These are phyloP conservation scores for Syzygium jambos DNA, from an alignment of 345 rosid species.

Conservation along the genomic window DNA sequence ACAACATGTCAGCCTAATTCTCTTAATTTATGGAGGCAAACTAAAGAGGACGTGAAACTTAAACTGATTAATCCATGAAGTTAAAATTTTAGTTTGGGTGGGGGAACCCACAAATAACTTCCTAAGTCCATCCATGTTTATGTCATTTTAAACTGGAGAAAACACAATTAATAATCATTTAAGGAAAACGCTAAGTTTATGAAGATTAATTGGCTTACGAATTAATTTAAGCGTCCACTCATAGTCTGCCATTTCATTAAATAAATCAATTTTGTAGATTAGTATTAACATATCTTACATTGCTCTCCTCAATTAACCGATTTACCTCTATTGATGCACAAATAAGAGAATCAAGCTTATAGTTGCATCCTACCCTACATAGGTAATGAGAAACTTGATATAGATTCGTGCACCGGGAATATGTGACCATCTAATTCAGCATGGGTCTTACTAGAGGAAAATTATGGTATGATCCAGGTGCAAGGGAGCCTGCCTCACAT, in stretches of 20 bases:
- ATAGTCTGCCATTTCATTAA: neutral
- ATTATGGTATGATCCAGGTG: neutral
- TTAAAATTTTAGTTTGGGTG: neutral
- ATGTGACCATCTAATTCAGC: neutral
- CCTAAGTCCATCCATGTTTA: neutral
- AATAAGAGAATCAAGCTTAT: neutral
- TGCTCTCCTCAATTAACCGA: neutral
- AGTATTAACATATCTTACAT: neutral
- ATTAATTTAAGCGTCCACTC: neutral
- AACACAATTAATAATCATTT: neutral
- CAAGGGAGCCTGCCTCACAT: neutral
- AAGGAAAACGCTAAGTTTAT: neutral
- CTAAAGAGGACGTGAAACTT: neutral
- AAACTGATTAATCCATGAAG: neutral
- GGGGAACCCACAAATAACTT: neutral
- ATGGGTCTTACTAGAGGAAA: neutral
- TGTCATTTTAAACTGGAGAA: neutral
- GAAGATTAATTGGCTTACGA: neutral
- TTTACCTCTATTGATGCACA: neutral
- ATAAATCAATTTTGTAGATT: neutral
- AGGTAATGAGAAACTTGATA: neutral
- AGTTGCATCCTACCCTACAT: neutral
- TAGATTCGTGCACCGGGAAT: neutral
- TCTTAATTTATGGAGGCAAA: neutral
- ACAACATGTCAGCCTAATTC: neutral